Percentiles rank a stretch among this genome's conserved stretches.
These are phyloP conservation scores for Acer yangbiense DNA, from an alignment of 345 rosid species.

Conservation along the genomic window DNA sequence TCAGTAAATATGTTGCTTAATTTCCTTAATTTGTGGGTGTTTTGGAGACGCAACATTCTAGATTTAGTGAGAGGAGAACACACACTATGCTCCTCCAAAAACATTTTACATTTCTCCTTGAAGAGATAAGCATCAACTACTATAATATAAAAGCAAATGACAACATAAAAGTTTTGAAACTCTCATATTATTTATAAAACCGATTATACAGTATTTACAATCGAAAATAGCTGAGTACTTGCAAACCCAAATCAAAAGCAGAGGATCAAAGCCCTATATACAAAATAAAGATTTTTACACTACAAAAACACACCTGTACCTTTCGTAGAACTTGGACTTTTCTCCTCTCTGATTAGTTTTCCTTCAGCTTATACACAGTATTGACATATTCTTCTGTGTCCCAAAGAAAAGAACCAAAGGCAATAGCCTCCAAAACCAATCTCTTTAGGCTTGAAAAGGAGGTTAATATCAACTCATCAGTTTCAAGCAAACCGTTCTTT, in stretches of 20 bases:
- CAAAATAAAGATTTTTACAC: conserved; percentile 14
- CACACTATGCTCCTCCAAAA: neutral
- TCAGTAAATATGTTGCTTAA: neutral
- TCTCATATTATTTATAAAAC: conserved; percentile 22
- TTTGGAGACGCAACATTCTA: no score
- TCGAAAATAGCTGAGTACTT: neutral
- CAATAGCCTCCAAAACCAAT: conserved; percentile 85
- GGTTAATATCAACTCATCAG: conserved; percentile 58
- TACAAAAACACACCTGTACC: neutral
- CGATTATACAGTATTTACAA: conserved; percentile 23
- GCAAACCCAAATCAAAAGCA: conserved; percentile 3
- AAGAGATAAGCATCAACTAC: neutral
- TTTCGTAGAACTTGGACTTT: neutral
- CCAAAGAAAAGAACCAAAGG: conserved; percentile 96
- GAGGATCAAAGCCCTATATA: conserved; percentile 21
- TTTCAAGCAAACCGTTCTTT: conserved; percentile 26
- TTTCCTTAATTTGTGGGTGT: no score
- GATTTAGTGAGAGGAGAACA: no score
- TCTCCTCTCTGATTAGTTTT: conserved; percentile 23
- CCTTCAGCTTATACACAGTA: conserved; percentile 65
- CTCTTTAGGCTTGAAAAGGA: conserved; percentile 90
- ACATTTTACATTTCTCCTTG: neutral
- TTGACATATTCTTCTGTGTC: conserved; percentile 75
- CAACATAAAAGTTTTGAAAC: conserved; percentile 5
- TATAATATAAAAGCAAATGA: neutral